phyloP scores from a whole-genome alignment of 768 basidiomycete species.

The Lactarius pseudohatsudake region DNA sequence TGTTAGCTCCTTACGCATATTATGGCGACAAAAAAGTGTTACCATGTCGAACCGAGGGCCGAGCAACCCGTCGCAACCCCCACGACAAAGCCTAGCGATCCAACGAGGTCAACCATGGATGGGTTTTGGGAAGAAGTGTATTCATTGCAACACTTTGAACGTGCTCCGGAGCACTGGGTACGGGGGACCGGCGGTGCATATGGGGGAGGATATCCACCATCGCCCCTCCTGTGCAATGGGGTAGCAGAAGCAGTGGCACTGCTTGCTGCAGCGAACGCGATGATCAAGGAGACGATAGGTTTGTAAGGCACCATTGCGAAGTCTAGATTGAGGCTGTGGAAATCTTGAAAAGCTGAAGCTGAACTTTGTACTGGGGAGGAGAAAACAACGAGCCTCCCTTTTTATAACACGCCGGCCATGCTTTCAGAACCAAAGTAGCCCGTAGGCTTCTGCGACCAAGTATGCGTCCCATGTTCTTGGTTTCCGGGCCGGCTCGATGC shows the following conservation, averaged over 20 bases:
- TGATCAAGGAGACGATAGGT: conserved; percentile 9
- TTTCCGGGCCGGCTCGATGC: not conserved
- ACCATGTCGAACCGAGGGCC: not conserved
- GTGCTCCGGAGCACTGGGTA: not conserved
- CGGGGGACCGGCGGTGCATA: not conserved
- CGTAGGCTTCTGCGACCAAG: not conserved
- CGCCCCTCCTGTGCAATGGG: conserved; percentile 4
- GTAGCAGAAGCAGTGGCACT: conserved; percentile 5
- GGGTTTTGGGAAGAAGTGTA: not conserved
- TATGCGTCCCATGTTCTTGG: not conserved
- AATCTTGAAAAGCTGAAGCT: conserved; percentile 9
- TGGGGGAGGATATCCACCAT: conserved; percentile 4
- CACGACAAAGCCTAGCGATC: rapidly evolving
- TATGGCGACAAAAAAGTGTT: not conserved
- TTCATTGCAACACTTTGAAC: not conserved
- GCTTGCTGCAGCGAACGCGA: conserved; percentile 1
- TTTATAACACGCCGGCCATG: conserved; percentile 10
- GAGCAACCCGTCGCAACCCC: not conserved
- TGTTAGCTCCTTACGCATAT: not conserved
- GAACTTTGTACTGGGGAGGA: conserved; percentile 10
- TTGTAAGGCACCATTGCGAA: conserved; percentile 15
- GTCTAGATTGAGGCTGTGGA: not conserved
- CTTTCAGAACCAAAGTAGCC: not conserved
- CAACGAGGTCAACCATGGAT: rapidly evolving
- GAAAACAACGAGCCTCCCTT: not conserved